Conservation (phyloP, 2,329 filamentous ascomycete genomes). For the Alternaria postmessia region DNA sequence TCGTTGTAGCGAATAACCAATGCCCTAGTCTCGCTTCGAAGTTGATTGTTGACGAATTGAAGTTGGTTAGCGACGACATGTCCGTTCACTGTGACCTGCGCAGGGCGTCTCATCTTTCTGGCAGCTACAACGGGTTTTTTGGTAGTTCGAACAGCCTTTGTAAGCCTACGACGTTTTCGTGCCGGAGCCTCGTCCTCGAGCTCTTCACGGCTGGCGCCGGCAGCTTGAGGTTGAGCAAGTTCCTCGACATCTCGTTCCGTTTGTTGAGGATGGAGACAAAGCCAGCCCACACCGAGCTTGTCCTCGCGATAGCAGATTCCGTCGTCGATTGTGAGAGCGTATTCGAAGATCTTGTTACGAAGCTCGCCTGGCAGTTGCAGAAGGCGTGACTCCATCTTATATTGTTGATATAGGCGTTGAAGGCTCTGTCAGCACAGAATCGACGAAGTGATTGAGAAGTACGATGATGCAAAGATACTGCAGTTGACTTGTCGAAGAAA, state of each 20-base stretch:
- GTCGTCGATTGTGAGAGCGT: too few relatives aligned
- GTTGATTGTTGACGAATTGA: conserved; percentile 11
- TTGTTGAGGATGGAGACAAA: not conserved
- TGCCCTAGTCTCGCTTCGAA: conserved; percentile 7
- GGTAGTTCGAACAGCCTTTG: not conserved
- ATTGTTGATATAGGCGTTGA: not conserved
- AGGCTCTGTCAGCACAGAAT: not conserved
- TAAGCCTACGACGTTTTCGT: not conserved
- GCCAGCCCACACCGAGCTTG: not conserved
- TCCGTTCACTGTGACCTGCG: not conserved
- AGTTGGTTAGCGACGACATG: conserved; percentile 9
- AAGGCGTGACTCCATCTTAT: not conserved
- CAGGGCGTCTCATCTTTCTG: not conserved
- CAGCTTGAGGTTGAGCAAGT: not conserved
- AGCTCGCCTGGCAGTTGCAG: conserved; percentile 8
- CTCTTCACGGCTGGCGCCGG: not conserved
- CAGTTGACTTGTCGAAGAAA: too few relatives aligned
- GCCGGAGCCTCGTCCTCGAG: not conserved
- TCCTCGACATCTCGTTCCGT: not conserved
- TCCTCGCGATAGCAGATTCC: too few relatives aligned
- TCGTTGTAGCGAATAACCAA: conserved; percentile 7
- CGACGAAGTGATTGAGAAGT: too few relatives aligned
- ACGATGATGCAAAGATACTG: too few relatives aligned
- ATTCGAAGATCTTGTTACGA: not conserved
- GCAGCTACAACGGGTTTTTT: not conserved